Evolutionary conservation across 2,329 filamentous ascomycete species (phyloP).

Genomic region (Coniella vitis): DNA sequence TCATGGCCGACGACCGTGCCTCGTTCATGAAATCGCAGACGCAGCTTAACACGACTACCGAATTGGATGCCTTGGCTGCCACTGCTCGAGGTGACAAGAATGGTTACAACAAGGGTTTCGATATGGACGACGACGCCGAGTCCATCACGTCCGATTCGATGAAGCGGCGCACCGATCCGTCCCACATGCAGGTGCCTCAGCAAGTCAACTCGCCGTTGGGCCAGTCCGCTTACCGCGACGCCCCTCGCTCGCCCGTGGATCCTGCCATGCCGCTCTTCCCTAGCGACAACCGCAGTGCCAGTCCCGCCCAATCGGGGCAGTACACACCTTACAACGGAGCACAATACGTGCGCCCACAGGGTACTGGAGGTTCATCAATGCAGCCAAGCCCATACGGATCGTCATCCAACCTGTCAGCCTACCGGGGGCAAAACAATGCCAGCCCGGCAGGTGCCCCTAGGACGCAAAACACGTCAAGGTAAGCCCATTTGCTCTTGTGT

Average conservation of each 20-base stretch:
- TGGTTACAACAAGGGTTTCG: constrained; percentile 46
- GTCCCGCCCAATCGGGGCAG: constrained; percentile 20
- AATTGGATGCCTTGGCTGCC: constrained; percentile 82
- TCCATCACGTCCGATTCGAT: constrained; percentile 56
- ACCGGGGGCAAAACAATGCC: constrained; percentile 33
- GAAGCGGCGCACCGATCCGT: constrained; percentile 35
- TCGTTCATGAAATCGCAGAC: constrained; percentile 97
- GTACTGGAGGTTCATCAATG: constrained; percentile 18
- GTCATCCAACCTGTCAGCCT: constrained; percentile 27
- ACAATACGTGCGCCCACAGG: constrained; percentile 20
- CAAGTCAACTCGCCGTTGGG: constrained; percentile 11
- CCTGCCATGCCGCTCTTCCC: constrained; percentile 47
- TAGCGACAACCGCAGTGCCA: constrained; percentile 24
- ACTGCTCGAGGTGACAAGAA: constrained; percentile 79
- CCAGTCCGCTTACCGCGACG: constrained; percentile 19
- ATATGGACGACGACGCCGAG: constrained; percentile 67
- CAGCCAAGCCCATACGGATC: constrained; percentile 25
- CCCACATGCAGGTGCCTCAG: constrained; percentile 15
- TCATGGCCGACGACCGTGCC: constrained; percentile 91
- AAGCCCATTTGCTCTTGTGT: constrained; percentile 20
- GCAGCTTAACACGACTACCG: constrained; percentile 68
- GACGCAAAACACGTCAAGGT: constrained; percentile 40
- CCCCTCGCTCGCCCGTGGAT: constrained; percentile 40
- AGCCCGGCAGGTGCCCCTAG: constrained; percentile 32
- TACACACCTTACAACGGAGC: constrained; percentile 21